Evolutionary conservation across 371 early-diverging fungal genomes (phyloP).

Genomic region (Mortierella sp.): DNA sequence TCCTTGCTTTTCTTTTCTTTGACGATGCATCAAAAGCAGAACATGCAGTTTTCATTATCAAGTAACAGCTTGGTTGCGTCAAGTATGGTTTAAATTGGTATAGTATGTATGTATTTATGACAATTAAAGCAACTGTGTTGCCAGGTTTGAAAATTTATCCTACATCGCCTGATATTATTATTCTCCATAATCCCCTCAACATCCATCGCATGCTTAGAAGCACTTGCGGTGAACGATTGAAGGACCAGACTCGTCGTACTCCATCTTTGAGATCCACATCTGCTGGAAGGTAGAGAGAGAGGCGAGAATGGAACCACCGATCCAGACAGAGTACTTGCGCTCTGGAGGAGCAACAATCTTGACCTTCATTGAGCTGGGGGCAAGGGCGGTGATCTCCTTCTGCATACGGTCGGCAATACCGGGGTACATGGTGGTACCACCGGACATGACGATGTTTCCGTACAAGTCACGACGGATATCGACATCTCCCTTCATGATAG

Average conservation of each 20-base stretch:
- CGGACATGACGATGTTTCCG: conserved; percentile 92
- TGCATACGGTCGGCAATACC: conserved; percentile 95
- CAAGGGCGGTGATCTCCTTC: conserved; percentile 86
- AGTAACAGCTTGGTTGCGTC: neutral
- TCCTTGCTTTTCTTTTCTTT: neutral
- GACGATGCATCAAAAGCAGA: too few species aligned
- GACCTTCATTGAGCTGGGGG: conserved; percentile 92
- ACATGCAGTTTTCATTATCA: too few species aligned
- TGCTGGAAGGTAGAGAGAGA: conserved; percentile 82
- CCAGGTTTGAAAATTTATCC: conserved; percentile 5
- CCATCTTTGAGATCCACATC: conserved; percentile 80
- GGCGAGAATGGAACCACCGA: conserved; percentile 96
- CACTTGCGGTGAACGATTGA: conserved; percentile 99
- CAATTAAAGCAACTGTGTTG: conserved; percentile 3
- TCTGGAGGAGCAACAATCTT: conserved; percentile 98
- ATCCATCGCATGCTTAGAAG: conserved; percentile 77
- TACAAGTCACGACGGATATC: conserved; percentile 92
- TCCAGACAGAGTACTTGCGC: conserved; percentile 98
- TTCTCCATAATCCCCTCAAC: neutral
- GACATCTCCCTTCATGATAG: conserved; percentile 91
- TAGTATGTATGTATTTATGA: conserved; percentile 8
- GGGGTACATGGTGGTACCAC: conserved; percentile 88
- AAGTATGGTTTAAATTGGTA: neutral
- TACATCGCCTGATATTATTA: neutral
- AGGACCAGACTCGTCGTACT: conserved; percentile 99